Evolutionary conservation across 345 rosid genomes (phyloP).

Genomic region (Eucalyptus decipiens): DNA sequence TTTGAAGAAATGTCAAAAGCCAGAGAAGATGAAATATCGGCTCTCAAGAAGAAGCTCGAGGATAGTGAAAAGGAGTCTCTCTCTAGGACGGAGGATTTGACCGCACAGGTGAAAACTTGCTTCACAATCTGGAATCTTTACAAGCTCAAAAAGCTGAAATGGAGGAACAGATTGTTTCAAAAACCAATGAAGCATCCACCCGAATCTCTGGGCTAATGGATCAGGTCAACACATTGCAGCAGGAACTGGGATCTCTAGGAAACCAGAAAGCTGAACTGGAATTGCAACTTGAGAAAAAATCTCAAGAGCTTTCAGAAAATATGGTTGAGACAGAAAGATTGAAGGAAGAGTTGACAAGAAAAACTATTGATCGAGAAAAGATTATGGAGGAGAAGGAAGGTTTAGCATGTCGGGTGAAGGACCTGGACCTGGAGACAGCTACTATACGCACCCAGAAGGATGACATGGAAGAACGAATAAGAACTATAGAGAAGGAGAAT

Average conservation of each 20-base stretch:
- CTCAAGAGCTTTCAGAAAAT: slow-evolving; percentile 36
- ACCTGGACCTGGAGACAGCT: slow-evolving; percentile 7
- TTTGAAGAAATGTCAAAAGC: slow-evolving; percentile 30
- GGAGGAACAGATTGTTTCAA: slow-evolving; percentile 42
- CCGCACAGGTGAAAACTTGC: slow-evolving; percentile 25
- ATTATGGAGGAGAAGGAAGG: slow-evolving; percentile 6
- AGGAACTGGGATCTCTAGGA: slow-evolving; percentile 33
- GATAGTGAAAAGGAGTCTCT: slow-evolving; percentile 37
- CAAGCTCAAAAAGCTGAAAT: slow-evolving; percentile 38
- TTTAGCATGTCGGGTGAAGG: slow-evolving; percentile 1
- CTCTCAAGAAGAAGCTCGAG: slow-evolving; percentile 39
- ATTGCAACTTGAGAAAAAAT: slow-evolving; percentile 39
- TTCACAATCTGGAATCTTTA: slow-evolving; percentile 23
- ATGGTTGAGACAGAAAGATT: slow-evolving; percentile 10
- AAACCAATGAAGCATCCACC: slow-evolving; percentile 39
- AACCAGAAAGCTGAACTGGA: slow-evolving; percentile 45
- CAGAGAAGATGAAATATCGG: slow-evolving; percentile 36
- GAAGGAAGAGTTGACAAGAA: slow-evolving; percentile 6
- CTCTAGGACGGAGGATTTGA: slow-evolving; percentile 45
- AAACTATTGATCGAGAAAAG: slow-evolving; percentile 6
- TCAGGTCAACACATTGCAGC: slow-evolving; percentile 36
- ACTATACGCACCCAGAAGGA: slow-evolving; percentile 1
- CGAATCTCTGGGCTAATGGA: slow-evolving; percentile 31
- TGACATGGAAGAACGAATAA: slow-evolving; percentile 10
- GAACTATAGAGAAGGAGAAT: neutral